phyloP scores from a whole-genome alignment of 2,329 filamentous ascomycete genomes.

The Pestalotiopsis sp. region DNA sequence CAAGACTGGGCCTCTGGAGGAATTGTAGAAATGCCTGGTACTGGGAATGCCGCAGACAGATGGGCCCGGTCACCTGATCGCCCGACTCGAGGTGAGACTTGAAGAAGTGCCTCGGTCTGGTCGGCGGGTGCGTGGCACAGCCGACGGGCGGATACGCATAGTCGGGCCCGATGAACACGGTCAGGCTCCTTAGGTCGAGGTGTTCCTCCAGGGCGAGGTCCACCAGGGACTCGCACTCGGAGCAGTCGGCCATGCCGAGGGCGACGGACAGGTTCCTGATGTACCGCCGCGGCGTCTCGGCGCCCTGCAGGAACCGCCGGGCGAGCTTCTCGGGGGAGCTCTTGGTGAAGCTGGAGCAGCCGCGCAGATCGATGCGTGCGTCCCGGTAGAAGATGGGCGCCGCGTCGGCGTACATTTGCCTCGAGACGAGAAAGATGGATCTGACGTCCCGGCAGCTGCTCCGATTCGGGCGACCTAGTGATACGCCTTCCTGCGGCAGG shows the following conservation, averaged over 20 bases:
- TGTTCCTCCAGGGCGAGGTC: neutral
- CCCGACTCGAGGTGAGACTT: neutral
- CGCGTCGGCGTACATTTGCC: constrained; percentile 2
- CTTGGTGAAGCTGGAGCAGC: neutral
- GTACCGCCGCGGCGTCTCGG: neutral
- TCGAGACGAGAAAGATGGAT: constrained; percentile 2
- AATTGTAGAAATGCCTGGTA: neutral
- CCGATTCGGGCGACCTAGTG: neutral
- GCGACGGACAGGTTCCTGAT: neutral
- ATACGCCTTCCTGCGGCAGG: neutral
- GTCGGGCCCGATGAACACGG: neutral
- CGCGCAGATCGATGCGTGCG: constrained; percentile 1
- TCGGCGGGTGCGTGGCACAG: constrained; percentile 1
- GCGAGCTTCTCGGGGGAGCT: neutral
- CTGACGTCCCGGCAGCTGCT: neutral
- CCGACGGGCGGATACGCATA: constrained; percentile 3
- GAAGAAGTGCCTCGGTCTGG: neutral
- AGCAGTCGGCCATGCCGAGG: constrained; percentile 3
- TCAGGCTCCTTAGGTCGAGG: neutral
- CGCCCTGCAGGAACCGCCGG: neutral
- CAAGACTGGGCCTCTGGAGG: neutral
- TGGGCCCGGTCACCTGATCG: neutral
- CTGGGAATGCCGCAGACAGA: neutral
- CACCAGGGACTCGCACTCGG: neutral
- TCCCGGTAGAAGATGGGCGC: constrained; percentile 1